phyloP scores from a whole-genome alignment of 1,284 basidiomycete genomes.

The Marasmius oreades region DNA sequence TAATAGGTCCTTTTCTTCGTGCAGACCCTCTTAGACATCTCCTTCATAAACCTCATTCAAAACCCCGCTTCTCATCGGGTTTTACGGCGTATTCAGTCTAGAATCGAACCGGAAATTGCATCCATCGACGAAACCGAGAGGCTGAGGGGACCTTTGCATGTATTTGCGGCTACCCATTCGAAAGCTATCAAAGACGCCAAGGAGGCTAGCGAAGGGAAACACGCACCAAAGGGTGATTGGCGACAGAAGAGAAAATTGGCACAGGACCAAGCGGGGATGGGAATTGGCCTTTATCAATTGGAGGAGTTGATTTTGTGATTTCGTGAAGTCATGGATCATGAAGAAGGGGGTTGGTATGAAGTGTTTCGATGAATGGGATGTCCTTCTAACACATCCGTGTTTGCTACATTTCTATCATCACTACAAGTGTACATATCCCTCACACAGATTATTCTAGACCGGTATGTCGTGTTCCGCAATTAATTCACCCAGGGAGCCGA shows the following conservation, averaged over 20 bases:
- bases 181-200: slow-evolving; percentile 42
- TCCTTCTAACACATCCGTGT: no score
- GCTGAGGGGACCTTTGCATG: slow-evolving; percentile 57
- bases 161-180: slow-evolving; percentile 52
- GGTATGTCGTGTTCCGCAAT: not conserved
- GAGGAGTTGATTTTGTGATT: slow-evolving; percentile 62
- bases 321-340: not conserved
- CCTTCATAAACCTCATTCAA: slow-evolving; percentile 61
- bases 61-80: slow-evolving; percentile 51
- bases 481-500: not conserved
- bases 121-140: slow-evolving; percentile 46
- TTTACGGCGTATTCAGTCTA: slow-evolving; percentile 44
- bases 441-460: not conserved
- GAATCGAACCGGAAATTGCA: slow-evolving; percentile 51
- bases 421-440: not conserved
- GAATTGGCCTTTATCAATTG: slow-evolving; percentile 63
- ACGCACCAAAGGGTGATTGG: slow-evolving; percentile 42
- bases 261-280: slow-evolving; percentile 48
- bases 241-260: slow-evolving; percentile 49
- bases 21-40: slow-evolving; percentile 63
- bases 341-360: no score
- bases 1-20: slow-evolving; percentile 54
- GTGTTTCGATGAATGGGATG: no score
- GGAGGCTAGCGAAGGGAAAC: slow-evolving; percentile 6
- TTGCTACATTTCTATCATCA: not conserved